Evolutionary conservation across 768 basidiomycete species (phyloP).

Genomic region (Russula dissimulans): DNA sequence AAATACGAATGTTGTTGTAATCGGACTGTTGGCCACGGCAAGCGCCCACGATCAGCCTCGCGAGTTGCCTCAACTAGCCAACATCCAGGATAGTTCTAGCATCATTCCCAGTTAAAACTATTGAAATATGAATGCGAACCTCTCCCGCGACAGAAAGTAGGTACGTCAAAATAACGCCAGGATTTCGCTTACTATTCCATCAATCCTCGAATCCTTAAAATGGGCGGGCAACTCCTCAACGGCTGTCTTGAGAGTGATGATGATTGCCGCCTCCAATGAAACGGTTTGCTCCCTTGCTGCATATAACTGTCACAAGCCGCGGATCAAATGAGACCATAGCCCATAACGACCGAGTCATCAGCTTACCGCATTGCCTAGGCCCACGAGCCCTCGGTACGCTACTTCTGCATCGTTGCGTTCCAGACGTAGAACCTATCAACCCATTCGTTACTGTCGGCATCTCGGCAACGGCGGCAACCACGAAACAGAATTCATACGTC

Average conservation of each 20-base stretch:
- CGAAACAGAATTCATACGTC: conserved; percentile 30
- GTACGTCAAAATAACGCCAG: conserved; percentile 30
- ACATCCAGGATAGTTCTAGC: not conserved
- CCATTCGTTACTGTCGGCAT: conserved; percentile 1
- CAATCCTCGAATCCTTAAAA: conserved; percentile 54
- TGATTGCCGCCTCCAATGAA: conserved; percentile 33
- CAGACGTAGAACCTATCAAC: conserved; percentile 34
- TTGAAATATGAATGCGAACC: not conserved
- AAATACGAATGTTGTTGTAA: too few species aligned
- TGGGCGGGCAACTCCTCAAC: conserved; percentile 33
- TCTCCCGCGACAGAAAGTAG: not conserved
- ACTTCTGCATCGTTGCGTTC: conserved; percentile 57
- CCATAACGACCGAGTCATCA: not conserved
- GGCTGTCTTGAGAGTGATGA: conserved; percentile 32
- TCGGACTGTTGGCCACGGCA: too few species aligned
- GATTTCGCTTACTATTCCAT: conserved; percentile 43
- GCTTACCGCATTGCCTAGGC: conserved; percentile 63
- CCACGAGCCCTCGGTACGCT: conserved; percentile 61
- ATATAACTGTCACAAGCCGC: conserved; percentile 34
- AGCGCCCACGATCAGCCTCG: too few species aligned
- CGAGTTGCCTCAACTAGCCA: too few species aligned
- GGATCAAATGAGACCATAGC: conserved; percentile 9
- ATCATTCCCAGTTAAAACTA: not conserved
- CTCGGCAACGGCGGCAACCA: not conserved
- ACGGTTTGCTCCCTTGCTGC: conserved; percentile 33